These are phyloP conservation scores for Kuraishia piskuri DNA, from an alignment of 805 yeast species.

Conservation along the genomic window DNA sequence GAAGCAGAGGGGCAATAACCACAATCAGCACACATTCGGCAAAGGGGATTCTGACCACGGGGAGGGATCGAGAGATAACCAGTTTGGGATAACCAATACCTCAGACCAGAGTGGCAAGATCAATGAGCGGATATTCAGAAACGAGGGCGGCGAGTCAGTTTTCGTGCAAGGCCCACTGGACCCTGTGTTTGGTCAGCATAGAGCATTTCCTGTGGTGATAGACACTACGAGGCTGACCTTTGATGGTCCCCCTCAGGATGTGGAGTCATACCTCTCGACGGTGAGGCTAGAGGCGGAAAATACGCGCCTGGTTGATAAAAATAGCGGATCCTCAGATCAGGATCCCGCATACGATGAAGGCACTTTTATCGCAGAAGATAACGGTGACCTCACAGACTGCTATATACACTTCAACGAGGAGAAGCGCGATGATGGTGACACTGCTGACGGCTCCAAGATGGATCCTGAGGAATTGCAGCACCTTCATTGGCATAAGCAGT, in stretches of 20 bases:
- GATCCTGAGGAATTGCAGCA: not conserved
- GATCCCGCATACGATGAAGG: constrained; percentile 3
- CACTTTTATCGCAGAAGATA: not conserved
- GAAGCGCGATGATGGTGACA: not conserved
- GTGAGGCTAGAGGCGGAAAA: constrained; percentile 22
- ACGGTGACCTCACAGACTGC: not conserved
- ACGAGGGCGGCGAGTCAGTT: not conserved
- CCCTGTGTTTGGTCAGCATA: constrained; percentile 25
- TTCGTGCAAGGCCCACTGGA: constrained; percentile 24
- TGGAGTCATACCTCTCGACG: constrained; percentile 21
- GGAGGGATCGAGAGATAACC: no score
- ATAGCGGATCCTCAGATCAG: not conserved
- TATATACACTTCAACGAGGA: not conserved
- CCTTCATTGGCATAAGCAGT: constrained; percentile 7
- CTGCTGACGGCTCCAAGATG: not conserved
- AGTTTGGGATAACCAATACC: not conserved
- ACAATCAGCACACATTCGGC: not conserved
- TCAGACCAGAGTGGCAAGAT: not conserved
- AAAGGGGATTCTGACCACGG: no score
- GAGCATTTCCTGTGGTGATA: constrained; percentile 24
- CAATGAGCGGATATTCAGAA: not conserved
- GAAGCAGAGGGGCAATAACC: not conserved
- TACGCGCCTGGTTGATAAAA: constrained; percentile 6
- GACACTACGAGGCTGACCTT: constrained; percentile 12
- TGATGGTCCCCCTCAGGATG: constrained; percentile 13